These are phyloP conservation scores for Neofusicoccum ribis DNA, from an alignment of 2,329 filamentous ascomycete species.

Conservation along the genomic window DNA sequence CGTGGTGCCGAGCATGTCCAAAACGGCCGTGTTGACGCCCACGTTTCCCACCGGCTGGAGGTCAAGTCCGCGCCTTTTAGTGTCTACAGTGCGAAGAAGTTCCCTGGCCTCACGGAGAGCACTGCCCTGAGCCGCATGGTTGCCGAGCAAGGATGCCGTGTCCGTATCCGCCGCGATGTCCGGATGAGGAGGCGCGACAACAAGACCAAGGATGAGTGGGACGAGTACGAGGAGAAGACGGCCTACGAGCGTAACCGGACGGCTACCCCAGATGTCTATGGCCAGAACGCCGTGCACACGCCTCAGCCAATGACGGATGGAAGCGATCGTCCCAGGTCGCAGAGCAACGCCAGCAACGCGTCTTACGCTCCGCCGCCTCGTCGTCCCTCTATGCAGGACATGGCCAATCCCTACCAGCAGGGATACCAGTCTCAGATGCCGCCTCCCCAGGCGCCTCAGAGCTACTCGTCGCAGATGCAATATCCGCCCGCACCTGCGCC, in stretches of 20 bases:
- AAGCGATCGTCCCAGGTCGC: conserved; percentile 58
- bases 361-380: conserved; percentile 39
- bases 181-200: conserved; percentile 83
- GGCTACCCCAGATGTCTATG: conserved; percentile 52
- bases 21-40: conserved; percentile 43
- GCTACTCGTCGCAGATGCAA: conserved; percentile 40
- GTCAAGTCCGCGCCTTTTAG: conserved; percentile 84
- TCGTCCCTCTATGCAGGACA: conserved; percentile 48
- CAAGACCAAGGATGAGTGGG: conserved; percentile 65
- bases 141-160: conserved; percentile 93
- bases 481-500: conserved; percentile 30
- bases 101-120: conserved; percentile 88
- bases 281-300: conserved; percentile 38
- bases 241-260: conserved; percentile 51
- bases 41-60: conserved; percentile 83
- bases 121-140: conserved; percentile 86
- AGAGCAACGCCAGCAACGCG: conserved; percentile 57
- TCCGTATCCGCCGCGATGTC: conserved; percentile 91
- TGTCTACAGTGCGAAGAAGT: conserved; percentile 97
- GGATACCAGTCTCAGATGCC: conserved; percentile 40
- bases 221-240: conserved; percentile 62
- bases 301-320: conserved; percentile 33
- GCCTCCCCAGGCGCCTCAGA: conserved; percentile 42
- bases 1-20: conserved; percentile 32
- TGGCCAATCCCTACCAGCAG: conserved; percentile 41